Evolutionary conservation across 805 yeast genomes (phyloP).

Genomic region (Myxozyma geophila): DNA sequence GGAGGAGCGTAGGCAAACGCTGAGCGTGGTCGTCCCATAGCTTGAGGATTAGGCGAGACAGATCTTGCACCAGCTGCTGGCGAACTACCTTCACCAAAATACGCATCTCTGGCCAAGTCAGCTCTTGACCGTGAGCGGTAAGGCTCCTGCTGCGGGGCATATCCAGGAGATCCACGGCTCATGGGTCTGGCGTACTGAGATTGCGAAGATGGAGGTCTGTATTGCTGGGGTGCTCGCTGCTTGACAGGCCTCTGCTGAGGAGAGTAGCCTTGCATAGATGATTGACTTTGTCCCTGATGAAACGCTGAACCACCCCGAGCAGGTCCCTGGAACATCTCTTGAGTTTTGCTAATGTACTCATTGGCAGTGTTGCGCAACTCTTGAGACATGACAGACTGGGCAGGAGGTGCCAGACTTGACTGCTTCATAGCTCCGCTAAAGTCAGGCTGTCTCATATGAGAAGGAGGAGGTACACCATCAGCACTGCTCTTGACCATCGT

Average conservation of each 20-base stretch:
- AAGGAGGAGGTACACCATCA: slow-evolving; percentile 21
- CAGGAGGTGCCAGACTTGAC: slow-evolving; percentile 40
- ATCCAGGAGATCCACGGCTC: slow-evolving; percentile 15
- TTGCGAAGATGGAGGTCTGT: slow-evolving; percentile 23
- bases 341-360: slow-evolving; percentile 40
- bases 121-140: slow-evolving; percentile 18
- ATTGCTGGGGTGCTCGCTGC: slow-evolving; percentile 38
- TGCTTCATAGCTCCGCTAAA: slow-evolving; percentile 8
- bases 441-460: slow-evolving; percentile 27
- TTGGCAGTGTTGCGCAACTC: slow-evolving; percentile 47
- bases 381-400: slow-evolving; percentile 45
- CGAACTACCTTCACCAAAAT: slow-evolving; percentile 13
- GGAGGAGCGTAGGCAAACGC: slow-evolving; percentile 17
- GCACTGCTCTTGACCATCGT: slow-evolving; percentile 5
- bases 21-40: slow-evolving; percentile 26
- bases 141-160: slow-evolving; percentile 37
- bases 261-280: neutral
- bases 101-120: slow-evolving; percentile 16
- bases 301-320: neutral
- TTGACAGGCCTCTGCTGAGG: slow-evolving; percentile 31
- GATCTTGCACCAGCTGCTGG: neutral
- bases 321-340: slow-evolving; percentile 36
- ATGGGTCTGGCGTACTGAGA: slow-evolving; percentile 12
- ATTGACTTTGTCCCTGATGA: slow-evolving; percentile 3
- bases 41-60: slow-evolving; percentile 16